Evolutionary conservation across 495 filamentous ascomycete genomes (phyloP), one percentile per base, ranked within the genome.

Genomic region (Viridothelium virens): DNA sequence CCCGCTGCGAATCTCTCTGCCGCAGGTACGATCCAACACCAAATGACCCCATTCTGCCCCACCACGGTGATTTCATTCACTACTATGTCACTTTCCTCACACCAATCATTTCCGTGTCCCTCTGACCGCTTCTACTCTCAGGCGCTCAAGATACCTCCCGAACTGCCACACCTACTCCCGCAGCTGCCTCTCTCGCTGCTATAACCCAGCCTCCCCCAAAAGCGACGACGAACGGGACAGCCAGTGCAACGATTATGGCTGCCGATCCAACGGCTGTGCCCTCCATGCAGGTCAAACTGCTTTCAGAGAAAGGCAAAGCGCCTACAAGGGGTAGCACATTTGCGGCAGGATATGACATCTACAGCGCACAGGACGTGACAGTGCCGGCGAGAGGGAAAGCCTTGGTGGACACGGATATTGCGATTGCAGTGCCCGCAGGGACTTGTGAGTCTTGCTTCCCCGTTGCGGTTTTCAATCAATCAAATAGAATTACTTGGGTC

Each of bases 281-380:
- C 16, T 77, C 88, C 12, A 82, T 96, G 41, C 83, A 90, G 56
- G 86, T 98, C 73, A 92, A 96, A 84, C 91, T 92, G 75, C 86
- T 97, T 64, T 86, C 87, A 16, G 75, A 83, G 25, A 83, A 85
- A 38, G 94, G 85, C 9, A 83, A 80, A 18, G 82, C 90, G 38
- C 94, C 94, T 6, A 97, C 92, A 0, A 84, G 93, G 68, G 93
- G 92, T 62, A 92, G 89, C 70, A 87, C 88, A 41, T 92, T 92
- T 71, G 89, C 93, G 0, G 94, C 94, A 2, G 94, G 94, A 2
- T 96, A 97, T 77, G 94, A 98, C 80, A 70, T 97, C 47, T 97
- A 90, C 75, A 87, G 87, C 61, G 83, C 92, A 3, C 84, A 84
- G 70, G 82, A 86, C 56, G 87, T 90, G 9, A 82, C 82, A 0